Evolutionary conservation across 352 stramenopile genomes (phyloP).

Genomic region (Phytopythium litorale): DNA sequence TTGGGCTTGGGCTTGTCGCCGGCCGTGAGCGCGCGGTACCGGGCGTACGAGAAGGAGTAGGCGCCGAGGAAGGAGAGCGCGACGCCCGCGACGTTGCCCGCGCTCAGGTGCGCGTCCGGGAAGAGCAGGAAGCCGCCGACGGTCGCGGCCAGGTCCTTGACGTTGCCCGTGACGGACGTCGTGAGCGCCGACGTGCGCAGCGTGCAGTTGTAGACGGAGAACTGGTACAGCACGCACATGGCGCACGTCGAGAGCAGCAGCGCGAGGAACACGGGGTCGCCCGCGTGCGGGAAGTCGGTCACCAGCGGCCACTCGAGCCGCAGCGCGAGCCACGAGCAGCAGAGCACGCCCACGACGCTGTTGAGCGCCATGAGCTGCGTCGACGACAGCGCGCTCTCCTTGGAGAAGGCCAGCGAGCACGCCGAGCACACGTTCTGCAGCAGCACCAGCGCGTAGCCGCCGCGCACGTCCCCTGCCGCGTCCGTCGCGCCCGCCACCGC

Average conservation of each 20-base stretch:
- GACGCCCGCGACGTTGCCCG: constrained; percentile 48
- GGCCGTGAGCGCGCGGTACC: constrained; percentile 39
- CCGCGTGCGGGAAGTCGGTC: constrained; percentile 19
- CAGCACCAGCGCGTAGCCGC: constrained; percentile 56
- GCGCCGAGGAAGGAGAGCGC: constrained; percentile 61
- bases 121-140: constrained; percentile 60
- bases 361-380: constrained; percentile 55
- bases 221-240: constrained; percentile 71
- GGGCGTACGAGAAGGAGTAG: constrained; percentile 74
- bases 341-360: constrained; percentile 36
- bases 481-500: constrained; percentile 57
- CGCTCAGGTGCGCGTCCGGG: constrained; percentile 36
- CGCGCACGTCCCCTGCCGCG: constrained; percentile 29
- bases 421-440: constrained; percentile 71
- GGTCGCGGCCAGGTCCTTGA: constrained; percentile 70
- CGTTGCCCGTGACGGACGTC: constrained; percentile 71
- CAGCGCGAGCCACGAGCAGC: constrained; percentile 38
- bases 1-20: constrained; percentile 4
- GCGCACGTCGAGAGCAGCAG: constrained; percentile 50
- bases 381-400: constrained; percentile 52
- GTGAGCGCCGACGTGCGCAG: constrained; percentile 64
- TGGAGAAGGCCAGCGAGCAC: constrained; percentile 56
- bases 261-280: constrained; percentile 27
- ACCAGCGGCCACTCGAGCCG: constrained; percentile 40
- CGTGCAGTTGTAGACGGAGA: constrained; percentile 68